Conservation (phyloP, 2,329 filamentous ascomycete genomes). For the Cercospora nicotianae region DNA sequence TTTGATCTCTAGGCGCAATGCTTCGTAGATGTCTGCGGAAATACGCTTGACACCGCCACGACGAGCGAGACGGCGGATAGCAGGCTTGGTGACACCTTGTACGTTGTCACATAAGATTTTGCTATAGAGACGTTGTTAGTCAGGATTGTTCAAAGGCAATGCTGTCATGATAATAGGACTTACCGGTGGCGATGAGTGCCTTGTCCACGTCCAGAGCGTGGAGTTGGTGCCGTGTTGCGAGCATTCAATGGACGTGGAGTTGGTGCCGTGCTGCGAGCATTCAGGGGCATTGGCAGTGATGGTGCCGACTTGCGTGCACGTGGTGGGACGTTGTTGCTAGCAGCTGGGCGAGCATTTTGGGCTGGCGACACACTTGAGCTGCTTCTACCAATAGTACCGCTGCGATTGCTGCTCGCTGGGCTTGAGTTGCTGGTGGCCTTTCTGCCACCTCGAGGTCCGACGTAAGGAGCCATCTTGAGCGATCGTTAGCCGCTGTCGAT, state of each 20-base stretch:
- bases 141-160: too few relatives aligned
- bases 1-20: too few relatives aligned
- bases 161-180: too few relatives aligned
- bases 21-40: slow-evolving; percentile 58
- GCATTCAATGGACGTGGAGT: not conserved
- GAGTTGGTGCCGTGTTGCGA: not conserved
- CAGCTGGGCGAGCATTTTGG: too few relatives aligned
- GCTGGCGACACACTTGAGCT: too few relatives aligned
- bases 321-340: too few relatives aligned
- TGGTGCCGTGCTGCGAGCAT: not conserved
- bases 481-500: not conserved
- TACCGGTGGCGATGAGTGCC: slow-evolving; percentile 6
- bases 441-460: too few relatives aligned
- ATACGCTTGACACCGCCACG: slow-evolving; percentile 77
- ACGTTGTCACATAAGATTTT: slow-evolving; percentile 99
- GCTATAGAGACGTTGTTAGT: slow-evolving; percentile 64
- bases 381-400: too few relatives aligned
- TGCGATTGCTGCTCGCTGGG: too few relatives aligned
- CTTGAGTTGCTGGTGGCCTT: too few relatives aligned
- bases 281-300: not conserved
- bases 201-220: not conserved
- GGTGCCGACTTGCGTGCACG: not conserved
- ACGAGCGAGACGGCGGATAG: slow-evolving; percentile 66
- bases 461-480: not conserved
- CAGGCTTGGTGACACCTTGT: slow-evolving; percentile 84